These are phyloP conservation scores for Paxillus involutus DNA, from an alignment of 768 basidiomycete genomes.

Conservation along the genomic window DNA sequence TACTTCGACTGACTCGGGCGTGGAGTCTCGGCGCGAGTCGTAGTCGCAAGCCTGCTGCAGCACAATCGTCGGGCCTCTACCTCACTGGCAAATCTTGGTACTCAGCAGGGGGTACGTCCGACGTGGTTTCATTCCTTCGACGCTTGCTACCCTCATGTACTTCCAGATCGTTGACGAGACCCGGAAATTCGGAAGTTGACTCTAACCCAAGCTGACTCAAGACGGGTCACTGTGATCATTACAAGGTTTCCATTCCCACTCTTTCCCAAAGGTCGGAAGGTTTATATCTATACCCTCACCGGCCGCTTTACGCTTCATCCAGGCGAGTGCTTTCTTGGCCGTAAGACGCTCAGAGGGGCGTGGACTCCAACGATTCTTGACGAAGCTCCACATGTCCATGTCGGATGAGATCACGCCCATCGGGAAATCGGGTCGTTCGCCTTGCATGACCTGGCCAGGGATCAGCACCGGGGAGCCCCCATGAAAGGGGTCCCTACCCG, in stretches of 20 bases:
- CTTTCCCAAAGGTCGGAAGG: conserved; percentile 8
- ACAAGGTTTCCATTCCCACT: conserved; percentile 15
- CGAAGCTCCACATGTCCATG: conserved; percentile 34
- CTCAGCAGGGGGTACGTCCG: too few relatives aligned
- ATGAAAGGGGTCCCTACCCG: conserved; percentile 11
- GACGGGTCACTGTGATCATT: neutral
- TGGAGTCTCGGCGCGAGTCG: too few relatives aligned
- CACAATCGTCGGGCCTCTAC: too few relatives aligned
- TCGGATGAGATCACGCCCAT: too few relatives aligned
- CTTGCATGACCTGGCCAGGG: neutral
- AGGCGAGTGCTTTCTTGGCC: conserved; percentile 18
- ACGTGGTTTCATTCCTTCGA: too few relatives aligned
- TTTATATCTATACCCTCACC: conserved; percentile 7
- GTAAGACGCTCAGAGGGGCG: conserved; percentile 23
- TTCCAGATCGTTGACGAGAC: too few relatives aligned
- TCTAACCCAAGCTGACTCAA: neutral
- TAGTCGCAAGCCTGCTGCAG: too few relatives aligned
- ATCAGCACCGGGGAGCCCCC: neutral
- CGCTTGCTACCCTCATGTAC: too few relatives aligned
- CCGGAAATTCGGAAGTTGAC: neutral
- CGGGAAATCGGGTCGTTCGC: conserved; percentile 2
- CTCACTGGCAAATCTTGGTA: too few relatives aligned
- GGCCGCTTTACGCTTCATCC: conserved; percentile 22
- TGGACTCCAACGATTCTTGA: conserved; percentile 26
- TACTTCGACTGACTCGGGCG: too few relatives aligned